Conservation (phyloP, 768 basidiomycete species). For the Hericium rajendrae region DNA sequence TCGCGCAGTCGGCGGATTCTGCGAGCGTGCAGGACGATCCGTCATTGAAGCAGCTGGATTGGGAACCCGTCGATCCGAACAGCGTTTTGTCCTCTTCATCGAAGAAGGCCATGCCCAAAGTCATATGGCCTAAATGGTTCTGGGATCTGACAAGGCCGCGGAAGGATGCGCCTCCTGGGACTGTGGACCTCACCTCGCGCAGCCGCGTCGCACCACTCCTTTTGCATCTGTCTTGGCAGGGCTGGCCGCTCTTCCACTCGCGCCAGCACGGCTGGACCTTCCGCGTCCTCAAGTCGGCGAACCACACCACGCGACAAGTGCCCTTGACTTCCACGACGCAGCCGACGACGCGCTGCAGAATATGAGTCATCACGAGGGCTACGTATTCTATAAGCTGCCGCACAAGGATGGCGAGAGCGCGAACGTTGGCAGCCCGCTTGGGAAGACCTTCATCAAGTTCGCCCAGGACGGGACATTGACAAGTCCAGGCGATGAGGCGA, state of each 20-base stretch:
- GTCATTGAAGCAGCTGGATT: slow-evolving; percentile 62
- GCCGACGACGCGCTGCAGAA: slow-evolving; percentile 53
- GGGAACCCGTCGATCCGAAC: slow-evolving; percentile 31
- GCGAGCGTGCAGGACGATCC: slow-evolving; percentile 28
- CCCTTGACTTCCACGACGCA: slow-evolving; percentile 53
- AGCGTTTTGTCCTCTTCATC: not conserved
- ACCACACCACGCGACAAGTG: slow-evolving; percentile 35
- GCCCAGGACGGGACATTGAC: slow-evolving; percentile 81
- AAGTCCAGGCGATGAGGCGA: slow-evolving; percentile 73
- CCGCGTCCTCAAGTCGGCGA: slow-evolving; percentile 45
- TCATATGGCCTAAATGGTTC: slow-evolving; percentile 95
- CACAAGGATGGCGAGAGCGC: slow-evolving; percentile 93
- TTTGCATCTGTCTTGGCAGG: slow-evolving; percentile 79
- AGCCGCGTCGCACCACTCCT: slow-evolving; percentile 79
- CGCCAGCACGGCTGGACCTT: slow-evolving; percentile 89
- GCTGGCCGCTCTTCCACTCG: slow-evolving; percentile 77
- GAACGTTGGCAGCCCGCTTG: slow-evolving; percentile 90
- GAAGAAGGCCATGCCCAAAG: slow-evolving; percentile 13
- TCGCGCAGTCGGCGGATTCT: slow-evolving; percentile 12
- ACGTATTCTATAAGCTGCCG: slow-evolving; percentile 82
- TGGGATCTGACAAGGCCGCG: slow-evolving; percentile 79
- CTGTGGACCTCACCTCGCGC: slow-evolving; percentile 78
- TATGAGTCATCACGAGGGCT: slow-evolving; percentile 36
- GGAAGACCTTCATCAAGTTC: slow-evolving; percentile 82
- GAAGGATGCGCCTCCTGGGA: slow-evolving; percentile 55